Evolutionary conservation across 805 yeast genomes (phyloP), one percentile per base, ranked within the genome.

Genomic region (Saturnispora bothae): DNA sequence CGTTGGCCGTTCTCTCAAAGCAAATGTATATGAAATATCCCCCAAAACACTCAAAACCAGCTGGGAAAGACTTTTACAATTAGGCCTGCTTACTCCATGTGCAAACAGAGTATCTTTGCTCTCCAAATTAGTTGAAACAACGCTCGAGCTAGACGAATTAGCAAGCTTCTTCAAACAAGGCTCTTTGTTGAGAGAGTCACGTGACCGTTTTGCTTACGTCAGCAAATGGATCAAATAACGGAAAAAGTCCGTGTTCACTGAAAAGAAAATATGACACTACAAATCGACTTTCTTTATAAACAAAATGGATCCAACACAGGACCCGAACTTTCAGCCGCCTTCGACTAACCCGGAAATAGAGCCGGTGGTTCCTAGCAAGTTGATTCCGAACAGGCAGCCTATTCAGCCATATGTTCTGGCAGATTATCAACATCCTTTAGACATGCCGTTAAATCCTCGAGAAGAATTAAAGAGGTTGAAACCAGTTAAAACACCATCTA

Each of bases 221-320:
- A n/a, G n/a, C n/a, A n/a, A n/a, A n/a, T n/a, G n/a, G n/a, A n/a
- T n/a, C n/a, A n/a, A n/a, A n/a, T n/a, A n/a, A n/a, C n/a, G n/a
- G n/a, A 22, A 22, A 7, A 22, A 22, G 10, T 22, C 10, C 25
- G 10, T 22, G 25, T 22, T 7, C 6, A 22, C 9, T 22, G 10
- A 22, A 22, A 7, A 10, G 10, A 22, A 22, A 22, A 7, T 22
- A 22, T 22, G 10, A 6, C 10, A 22, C 25, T 22, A 22, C 10
- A 22, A n/a, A n/a, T n/a, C n/a, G n/a, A n/a, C n/a, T n/a, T n/a
- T n/a, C n/a, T n/a, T n/a, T n/a, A n/a, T n/a, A n/a, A n/a, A n/a
- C n/a, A n/a, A n/a, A n/a, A 86, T 86, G 97, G 97, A 88, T 56
- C 97, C 97, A 17, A 81, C 89, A 4, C 74, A 79, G 59, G 96